A percentile compares a stretch with the other conserved stretches of the same genome.
These are phyloP conservation scores for Lycium barbarum DNA, from an alignment of 257 asterid genomes.

Conservation along the genomic window DNA sequence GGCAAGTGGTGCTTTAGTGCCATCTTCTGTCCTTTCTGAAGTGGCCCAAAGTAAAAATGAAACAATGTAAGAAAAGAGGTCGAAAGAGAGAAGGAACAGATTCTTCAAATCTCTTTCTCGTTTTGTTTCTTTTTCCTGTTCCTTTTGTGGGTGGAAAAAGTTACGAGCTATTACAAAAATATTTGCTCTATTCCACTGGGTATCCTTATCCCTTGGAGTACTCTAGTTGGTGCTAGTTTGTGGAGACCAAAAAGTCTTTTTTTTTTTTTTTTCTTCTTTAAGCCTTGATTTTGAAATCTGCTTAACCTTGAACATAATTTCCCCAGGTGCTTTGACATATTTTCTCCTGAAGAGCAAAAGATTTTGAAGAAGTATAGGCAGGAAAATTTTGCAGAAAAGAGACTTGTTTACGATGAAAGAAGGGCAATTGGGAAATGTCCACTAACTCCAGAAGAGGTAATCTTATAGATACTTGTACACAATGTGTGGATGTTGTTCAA, in stretches of 20 bases:
- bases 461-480: constrained; percentile 22
- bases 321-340: constrained; percentile 92
- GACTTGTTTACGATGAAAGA: constrained; percentile 82
- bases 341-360: constrained; percentile 73
- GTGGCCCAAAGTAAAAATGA: constrained; percentile 17
- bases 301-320: background rate
- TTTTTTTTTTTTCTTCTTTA: background rate
- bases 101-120: constrained; percentile 17
- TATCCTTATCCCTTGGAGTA: constrained; percentile 18
- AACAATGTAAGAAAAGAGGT: constrained; percentile 17
- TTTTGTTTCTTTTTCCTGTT: constrained; percentile 15
- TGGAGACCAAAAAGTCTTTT: background rate
- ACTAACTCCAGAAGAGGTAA: constrained; percentile 96
- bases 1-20: constrained; percentile 7
- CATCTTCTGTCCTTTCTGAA: constrained; percentile 8
- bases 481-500: background rate
- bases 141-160: constrained; percentile 14
- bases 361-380: constrained; percentile 72
- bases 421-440: constrained; percentile 99
- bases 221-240: constrained; percentile 27
- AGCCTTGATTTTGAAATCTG: constrained; percentile 22
- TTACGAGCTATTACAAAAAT: constrained; percentile 29
- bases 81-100: constrained; percentile 12
- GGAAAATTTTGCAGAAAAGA: constrained; percentile 85
- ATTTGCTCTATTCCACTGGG: constrained; percentile 21